These are phyloP conservation scores for Trichoderma lentiforme DNA, from an alignment of 2,329 filamentous ascomycete genomes.

Conservation along the genomic window DNA sequence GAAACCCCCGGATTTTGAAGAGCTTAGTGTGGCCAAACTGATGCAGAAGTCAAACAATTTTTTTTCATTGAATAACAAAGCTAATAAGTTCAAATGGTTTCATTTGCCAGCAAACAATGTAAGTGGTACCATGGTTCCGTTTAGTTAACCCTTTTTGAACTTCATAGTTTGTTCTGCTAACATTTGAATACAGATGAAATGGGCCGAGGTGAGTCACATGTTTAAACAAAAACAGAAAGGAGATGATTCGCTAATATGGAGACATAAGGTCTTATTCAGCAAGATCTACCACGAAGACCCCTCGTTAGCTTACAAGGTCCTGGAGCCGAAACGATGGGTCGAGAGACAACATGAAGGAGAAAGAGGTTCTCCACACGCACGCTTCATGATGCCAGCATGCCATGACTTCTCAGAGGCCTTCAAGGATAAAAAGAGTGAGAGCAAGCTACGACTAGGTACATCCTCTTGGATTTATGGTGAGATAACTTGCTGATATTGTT, in stretches of 20 bases:
- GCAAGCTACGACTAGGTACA: rapidly evolving
- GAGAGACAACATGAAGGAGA: background rate
- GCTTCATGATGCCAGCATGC: background rate
- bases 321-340: background rate
- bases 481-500: background rate
- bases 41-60: rapidly evolving
- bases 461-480: background rate
- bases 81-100: background rate
- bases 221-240: background rate
- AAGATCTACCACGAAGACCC: background rate
- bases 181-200: background rate
- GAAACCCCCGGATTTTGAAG: background rate
- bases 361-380: background rate
- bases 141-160: rapidly evolving
- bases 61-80: background rate
- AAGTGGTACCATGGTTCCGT: background rate
- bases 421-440: background rate
- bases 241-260: background rate
- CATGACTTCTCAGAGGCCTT: background rate
- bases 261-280: background rate
- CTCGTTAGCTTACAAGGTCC: background rate
- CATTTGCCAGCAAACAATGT: background rate
- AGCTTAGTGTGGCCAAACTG: background rate
- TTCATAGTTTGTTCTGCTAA: background rate
- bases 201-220: background rate